Conservation (phyloP, 805 yeast genomes). For the Deakozyma indianensis region DNA sequence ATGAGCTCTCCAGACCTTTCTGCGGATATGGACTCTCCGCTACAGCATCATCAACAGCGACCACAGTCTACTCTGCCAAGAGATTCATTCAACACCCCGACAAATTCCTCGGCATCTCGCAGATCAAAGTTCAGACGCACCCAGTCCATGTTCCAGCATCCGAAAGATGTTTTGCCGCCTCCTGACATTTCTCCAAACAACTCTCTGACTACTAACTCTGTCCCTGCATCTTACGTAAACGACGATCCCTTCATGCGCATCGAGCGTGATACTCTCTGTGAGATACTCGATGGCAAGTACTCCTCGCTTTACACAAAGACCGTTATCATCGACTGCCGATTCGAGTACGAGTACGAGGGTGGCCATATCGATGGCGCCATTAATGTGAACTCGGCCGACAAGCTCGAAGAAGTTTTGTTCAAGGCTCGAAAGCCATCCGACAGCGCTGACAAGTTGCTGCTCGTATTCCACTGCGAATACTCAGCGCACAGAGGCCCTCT, state of each 20-base stretch:
- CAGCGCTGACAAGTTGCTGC: slow-evolving; percentile 27
- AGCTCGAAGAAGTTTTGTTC: slow-evolving; percentile 45
- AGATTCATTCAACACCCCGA: slow-evolving; percentile 3
- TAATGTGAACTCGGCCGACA: slow-evolving; percentile 58
- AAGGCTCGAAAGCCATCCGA: slow-evolving; percentile 17
- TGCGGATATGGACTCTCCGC: slow-evolving; percentile 7
- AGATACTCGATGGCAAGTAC: slow-evolving; percentile 42
- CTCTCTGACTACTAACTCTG: slow-evolving; percentile 13
- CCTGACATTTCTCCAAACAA: slow-evolving; percentile 8
- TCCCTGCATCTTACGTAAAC: slow-evolving; percentile 30
- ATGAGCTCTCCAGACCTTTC: slow-evolving; percentile 3
- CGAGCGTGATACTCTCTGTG: slow-evolving; percentile 40
- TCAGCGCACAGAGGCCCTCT: slow-evolving; percentile 88
- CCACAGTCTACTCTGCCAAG: slow-evolving; percentile 8
- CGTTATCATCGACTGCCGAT: slow-evolving; percentile 73
- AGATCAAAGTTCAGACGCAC: slow-evolving; percentile 39
- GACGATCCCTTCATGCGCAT: slow-evolving; percentile 62
- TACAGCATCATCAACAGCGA: slow-evolving; percentile 1
- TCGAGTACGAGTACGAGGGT: slow-evolving; percentile 81
- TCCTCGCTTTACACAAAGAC: slow-evolving; percentile 38
- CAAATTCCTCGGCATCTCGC: slow-evolving; percentile 3
- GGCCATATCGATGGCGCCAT: slow-evolving; percentile 83
- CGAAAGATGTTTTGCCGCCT: slow-evolving; percentile 27
- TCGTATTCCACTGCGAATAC: slow-evolving; percentile 91
- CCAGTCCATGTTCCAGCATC: slow-evolving; percentile 54